phyloP scores from a whole-genome alignment of 768 basidiomycete genomes.

The Galerina sulciceps region DNA sequence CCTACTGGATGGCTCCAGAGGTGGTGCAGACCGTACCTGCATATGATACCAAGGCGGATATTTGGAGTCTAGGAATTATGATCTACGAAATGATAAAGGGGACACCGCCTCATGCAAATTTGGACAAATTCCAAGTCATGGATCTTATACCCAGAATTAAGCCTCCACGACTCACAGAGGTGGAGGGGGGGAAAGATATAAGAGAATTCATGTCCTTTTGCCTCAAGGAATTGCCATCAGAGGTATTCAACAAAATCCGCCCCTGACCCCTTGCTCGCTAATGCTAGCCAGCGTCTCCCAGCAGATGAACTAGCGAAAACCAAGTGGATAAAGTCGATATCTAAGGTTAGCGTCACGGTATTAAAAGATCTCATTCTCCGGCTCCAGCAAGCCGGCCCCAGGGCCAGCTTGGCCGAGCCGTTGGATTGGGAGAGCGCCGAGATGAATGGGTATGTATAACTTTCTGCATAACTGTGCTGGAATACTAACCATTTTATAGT shows the following conservation, averaged over 20 bases:
- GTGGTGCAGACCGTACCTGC: conserved; percentile 87
- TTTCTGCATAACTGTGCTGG: background rate
- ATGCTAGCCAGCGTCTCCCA: conserved; percentile 65
- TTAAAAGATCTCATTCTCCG: conserved; percentile 83
- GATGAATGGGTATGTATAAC: conserved; percentile 49
- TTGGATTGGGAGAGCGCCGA: conserved; percentile 77
- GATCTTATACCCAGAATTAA: conserved; percentile 86
- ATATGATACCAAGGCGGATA: conserved; percentile 97
- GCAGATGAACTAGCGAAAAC: conserved; percentile 89
- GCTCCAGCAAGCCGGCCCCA: conserved; percentile 75
- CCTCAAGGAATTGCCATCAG: conserved; percentile 77
- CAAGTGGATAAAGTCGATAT: conserved; percentile 86
- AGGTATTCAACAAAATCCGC: conserved; percentile 47
- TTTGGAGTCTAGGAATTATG: conserved; percentile 97
- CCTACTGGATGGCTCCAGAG: conserved; percentile 99
- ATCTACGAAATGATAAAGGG: conserved; percentile 97
- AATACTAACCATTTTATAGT: conserved; percentile 11
- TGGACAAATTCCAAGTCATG: conserved; percentile 86
- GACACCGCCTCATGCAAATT: conserved; percentile 89
- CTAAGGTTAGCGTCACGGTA: conserved; percentile 67
- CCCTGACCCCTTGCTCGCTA: background rate
- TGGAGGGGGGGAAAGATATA: conserved; percentile 83
- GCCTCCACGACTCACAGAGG: conserved; percentile 80
- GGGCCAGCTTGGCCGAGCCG: conserved; percentile 77
- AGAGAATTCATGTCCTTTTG: conserved; percentile 86